phyloP scores from a whole-genome alignment of 2,329 filamentous ascomycete genomes.

The Claviceps humidiphila region DNA sequence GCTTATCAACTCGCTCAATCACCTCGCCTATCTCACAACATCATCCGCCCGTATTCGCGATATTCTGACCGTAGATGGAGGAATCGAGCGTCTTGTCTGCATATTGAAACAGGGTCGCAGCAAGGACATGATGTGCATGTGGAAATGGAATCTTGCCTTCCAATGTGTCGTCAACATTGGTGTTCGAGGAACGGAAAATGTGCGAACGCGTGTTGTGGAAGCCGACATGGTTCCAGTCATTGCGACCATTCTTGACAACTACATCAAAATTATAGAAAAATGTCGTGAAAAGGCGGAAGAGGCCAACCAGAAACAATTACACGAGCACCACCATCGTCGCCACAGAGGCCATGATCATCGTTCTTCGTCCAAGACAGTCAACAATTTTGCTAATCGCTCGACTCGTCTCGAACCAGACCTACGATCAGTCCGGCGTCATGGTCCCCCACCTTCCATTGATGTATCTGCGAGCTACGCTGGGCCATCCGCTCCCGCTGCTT shows the following conservation, averaged over 20 bases:
- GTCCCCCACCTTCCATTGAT: slow-evolving; percentile 60
- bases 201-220: slow-evolving; percentile 90
- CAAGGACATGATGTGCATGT: slow-evolving; percentile 99
- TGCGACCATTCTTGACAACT: slow-evolving; percentile 94
- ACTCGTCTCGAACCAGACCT: slow-evolving; percentile 43
- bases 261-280: slow-evolving; percentile 91
- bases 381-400: slow-evolving; percentile 40
- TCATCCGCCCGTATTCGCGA: slow-evolving; percentile 95
- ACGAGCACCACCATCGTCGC: slow-evolving; percentile 35
- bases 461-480: slow-evolving; percentile 31
- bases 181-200: slow-evolving; percentile 84
- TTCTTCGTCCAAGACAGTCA: slow-evolving; percentile 30
- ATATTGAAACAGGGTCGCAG: slow-evolving; percentile 95
- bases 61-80: slow-evolving; percentile 96
- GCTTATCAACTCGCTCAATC: slow-evolving; percentile 97
- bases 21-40: slow-evolving; percentile 94
- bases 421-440: slow-evolving; percentile 57
- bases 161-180: slow-evolving; percentile 99
- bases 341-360: slow-evolving; percentile 37
- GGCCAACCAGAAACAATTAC: slow-evolving; percentile 56
- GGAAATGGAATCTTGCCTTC: slow-evolving; percentile 99
- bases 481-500: slow-evolving; percentile 19
- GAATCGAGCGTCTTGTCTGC: slow-evolving; percentile 90
- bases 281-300: slow-evolving; percentile 79
- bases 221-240: slow-evolving; percentile 99